Evolutionary conservation across 768 basidiomycete genomes (phyloP), one percentile per base, ranked within the genome.

Genomic region (Suillus discolor): DNA sequence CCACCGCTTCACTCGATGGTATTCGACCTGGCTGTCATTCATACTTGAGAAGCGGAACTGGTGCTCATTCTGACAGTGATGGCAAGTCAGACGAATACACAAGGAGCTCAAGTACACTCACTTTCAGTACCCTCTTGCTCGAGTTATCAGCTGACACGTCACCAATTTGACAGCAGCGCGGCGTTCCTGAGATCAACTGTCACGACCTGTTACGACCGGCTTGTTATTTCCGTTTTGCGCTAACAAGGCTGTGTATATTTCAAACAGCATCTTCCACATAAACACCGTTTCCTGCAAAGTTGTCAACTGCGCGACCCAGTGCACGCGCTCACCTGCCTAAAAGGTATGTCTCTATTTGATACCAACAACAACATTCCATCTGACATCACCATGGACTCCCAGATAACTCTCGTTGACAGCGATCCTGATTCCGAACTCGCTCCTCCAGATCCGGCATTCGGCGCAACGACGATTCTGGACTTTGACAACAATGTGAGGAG

Each of bases 401-500:
- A 36, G 20, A 16, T 20, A 31, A 44, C 63, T 34, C 63, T 64
- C 41, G 11, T 45, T 36, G 38, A 39, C 9, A 16, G 16, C 9
- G 4, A 59, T 5, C 9, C 4, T 18, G 9, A 28, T 34, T 16
- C 20, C 4, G 57, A 59, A 41, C 23, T 59, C 23, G 57, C 57
- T 18, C 20, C 38, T 6, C 63, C 61, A 4, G 25, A 38, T 62
- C 16, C 41, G 20, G 39, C 28, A 39, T 39, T 41, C 3, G 36
- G 44, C 44, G 42, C 63, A n/a, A 38, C 12, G 4, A 62, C 57
- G 3, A 62, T 57, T n/a, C 41, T 64, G 28, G 63, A 64, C 51
- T 64, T 64, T 20, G 42, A 64, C 5, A 28, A 20, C 5, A 59
- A 64, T 60, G 63, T 34, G n/a, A 64, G 44, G 63, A 44, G 15